Evolutionary conservation across 1,284 basidiomycete species (phyloP).

Genomic region (Xerocomus amazonicus): DNA sequence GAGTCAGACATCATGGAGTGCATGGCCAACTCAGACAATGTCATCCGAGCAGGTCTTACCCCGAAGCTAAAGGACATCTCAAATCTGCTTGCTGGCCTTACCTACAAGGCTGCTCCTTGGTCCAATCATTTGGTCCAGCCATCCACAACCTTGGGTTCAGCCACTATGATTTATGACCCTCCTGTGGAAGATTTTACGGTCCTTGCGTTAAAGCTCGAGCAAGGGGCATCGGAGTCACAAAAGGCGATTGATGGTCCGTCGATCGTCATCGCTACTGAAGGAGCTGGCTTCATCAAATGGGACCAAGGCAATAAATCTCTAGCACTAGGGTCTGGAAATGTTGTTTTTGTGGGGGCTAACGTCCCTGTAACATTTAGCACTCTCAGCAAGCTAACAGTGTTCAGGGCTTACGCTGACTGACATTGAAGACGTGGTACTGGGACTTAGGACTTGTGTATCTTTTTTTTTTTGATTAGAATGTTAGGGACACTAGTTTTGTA

Average conservation of each 20-base stretch:
- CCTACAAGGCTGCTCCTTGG: conserved; percentile 74
- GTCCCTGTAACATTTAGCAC: conserved; percentile 42
- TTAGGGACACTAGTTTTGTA: neutral
- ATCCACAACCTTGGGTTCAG: conserved; percentile 41
- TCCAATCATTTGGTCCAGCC: conserved; percentile 70
- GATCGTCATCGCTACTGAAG: conserved; percentile 75
- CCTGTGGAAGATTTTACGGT: conserved; percentile 95
- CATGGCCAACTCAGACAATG: conserved; percentile 98
- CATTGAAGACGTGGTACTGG: neutral
- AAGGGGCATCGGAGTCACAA: conserved; percentile 52
- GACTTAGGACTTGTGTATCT: neutral
- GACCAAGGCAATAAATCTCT: conserved; percentile 38
- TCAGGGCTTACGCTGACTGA: conserved; percentile 60
- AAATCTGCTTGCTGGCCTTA: conserved; percentile 86
- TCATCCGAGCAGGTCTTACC: conserved; percentile 96
- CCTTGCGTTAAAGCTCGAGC: conserved; percentile 55
- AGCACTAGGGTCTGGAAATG: conserved; percentile 64
- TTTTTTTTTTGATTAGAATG: neutral
- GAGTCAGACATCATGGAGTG: conserved; percentile 89
- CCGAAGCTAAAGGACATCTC: conserved; percentile 94
- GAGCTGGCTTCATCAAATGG: conserved; percentile 57
- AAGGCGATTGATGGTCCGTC: conserved; percentile 77
- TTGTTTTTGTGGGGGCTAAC: conserved; percentile 83
- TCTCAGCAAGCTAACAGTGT: conserved; percentile 45
- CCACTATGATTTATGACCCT: conserved; percentile 72